These are phyloP conservation scores for Salvia sclarea DNA, from an alignment of 305 asterid species.

Conservation along the genomic window DNA sequence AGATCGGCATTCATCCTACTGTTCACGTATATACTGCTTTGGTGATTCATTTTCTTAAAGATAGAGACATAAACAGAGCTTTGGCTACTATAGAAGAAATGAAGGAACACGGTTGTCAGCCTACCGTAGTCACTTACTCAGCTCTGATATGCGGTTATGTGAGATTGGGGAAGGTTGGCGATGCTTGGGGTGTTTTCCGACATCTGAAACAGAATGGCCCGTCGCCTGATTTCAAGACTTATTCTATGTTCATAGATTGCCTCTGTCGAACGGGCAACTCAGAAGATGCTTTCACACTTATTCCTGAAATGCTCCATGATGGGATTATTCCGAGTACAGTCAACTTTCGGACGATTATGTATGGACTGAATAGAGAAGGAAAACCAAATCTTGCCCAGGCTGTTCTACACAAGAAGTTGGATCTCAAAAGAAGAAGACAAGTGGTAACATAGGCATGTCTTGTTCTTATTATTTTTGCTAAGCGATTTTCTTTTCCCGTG, in stretches of 20 bases:
- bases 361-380: conserved; percentile 84
- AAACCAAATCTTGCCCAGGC: conserved; percentile 57
- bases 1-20: conserved; percentile 54
- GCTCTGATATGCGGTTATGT: conserved; percentile 72
- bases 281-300: conserved; percentile 69
- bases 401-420: conserved; percentile 55
- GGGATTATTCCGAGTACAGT: conserved; percentile 77
- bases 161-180: conserved; percentile 53
- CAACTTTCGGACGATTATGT: conserved; percentile 61
- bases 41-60: conserved; percentile 61
- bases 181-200: conserved; percentile 65
- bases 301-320: conserved; percentile 56
- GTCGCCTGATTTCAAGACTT: conserved; percentile 74
- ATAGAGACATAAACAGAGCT: conserved; percentile 52
- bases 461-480: background rate
- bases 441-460: conserved; percentile 26
- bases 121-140: conserved; percentile 70
- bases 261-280: conserved; percentile 66
- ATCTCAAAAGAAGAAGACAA: conserved; percentile 60
- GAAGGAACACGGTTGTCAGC: conserved; percentile 59
- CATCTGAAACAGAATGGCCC: conserved; percentile 58
- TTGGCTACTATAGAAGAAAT: conserved; percentile 59
- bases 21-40: conserved; percentile 76
- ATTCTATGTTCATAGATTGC: conserved; percentile 73
- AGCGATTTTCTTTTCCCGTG: background rate